These are phyloP conservation scores for Blastocystis sp. DNA, from an alignment of 352 stramenopile genomes.

Conservation along the genomic window DNA sequence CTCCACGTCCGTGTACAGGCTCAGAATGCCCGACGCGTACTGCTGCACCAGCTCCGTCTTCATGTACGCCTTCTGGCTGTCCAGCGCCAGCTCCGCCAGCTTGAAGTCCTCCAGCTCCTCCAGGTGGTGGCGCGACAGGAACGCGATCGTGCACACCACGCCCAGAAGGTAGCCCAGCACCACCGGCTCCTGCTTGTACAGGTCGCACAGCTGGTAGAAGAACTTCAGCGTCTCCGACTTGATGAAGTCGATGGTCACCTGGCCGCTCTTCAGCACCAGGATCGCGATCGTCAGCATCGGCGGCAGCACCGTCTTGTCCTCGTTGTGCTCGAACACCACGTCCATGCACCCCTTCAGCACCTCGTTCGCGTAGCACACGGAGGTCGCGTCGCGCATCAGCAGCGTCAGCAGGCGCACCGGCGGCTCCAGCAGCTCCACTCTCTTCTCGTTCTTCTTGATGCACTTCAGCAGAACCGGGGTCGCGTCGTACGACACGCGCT, in stretches of 20 bases:
- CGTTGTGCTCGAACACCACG: slow-evolving; percentile 41
- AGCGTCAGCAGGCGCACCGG: slow-evolving; percentile 53
- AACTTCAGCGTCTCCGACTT: slow-evolving; percentile 38
- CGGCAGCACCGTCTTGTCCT: slow-evolving; percentile 54
- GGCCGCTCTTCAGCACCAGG: slow-evolving; percentile 33
- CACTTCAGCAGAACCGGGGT: slow-evolving; percentile 56
- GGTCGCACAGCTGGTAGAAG: slow-evolving; percentile 59
- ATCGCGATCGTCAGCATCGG: slow-evolving; percentile 47
- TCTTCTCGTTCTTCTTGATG: slow-evolving; percentile 68
- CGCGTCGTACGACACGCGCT: slow-evolving; percentile 12
- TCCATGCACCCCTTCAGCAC: slow-evolving; percentile 59
- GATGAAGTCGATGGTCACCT: slow-evolving; percentile 43
- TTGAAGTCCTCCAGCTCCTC: slow-evolving; percentile 49
- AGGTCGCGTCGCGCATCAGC: slow-evolving; percentile 5
- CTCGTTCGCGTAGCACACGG: slow-evolving; percentile 58
- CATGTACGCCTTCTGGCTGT: slow-evolving; percentile 64
- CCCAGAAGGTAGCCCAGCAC: slow-evolving; percentile 62
- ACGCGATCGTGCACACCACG: slow-evolving; percentile 58
- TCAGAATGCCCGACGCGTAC: slow-evolving; percentile 38
- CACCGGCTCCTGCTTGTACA: slow-evolving; percentile 60
- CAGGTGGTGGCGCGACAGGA: slow-evolving; percentile 14
- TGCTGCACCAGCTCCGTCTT: slow-evolving; percentile 70
- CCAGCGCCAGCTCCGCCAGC: slow-evolving; percentile 45
- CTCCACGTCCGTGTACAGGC: slow-evolving; percentile 55
- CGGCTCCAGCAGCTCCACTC: slow-evolving; percentile 28